Evolutionary conservation across 139 green algal species (phyloP), one percentile per base, ranked within the genome.

Genomic region (Haematococcus lacustris): DNA sequence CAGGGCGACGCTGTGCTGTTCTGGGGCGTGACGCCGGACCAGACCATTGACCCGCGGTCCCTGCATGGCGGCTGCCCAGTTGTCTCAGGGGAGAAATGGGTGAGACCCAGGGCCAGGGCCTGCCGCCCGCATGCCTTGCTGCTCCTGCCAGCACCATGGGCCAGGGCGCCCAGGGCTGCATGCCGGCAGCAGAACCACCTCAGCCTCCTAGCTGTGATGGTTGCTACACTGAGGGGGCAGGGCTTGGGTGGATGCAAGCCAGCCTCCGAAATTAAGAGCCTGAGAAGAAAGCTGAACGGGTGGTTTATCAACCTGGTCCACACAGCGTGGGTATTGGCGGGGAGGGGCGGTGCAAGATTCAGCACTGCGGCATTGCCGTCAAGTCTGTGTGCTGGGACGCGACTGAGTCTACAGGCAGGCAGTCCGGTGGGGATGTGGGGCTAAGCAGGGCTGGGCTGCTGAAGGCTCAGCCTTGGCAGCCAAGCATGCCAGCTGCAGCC

Each of bases 61-160:
- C 79, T 88, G 51, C 93, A 97, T 76, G 92, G 88, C 30, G 88
- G 92, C 70, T 97, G 92, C 76, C 87, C 89, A 0, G 90, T 97
- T 9, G 82, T 83, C 33, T 74, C 74, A 33, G 87, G 87, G 0
- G 79, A 82, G 68, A 93, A 92, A 72, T 89, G 81, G 76, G 82
- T 80, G 30, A 51, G 34, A 21, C 30, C 2, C 3, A 66, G 38
- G 59, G 30, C 17, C 9, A 17, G 9, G 43, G 43, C 9, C 43
- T 9, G 9, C 9, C 9, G 9, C 9, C 43, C 9, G 43, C 43
- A 53, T 53, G n/a, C n/a, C 38, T 7, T 4, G 3, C 38, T 66
- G 59, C 59, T 53, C 9, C 9, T 53, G 43, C 9, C 9, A 9
- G 43, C 43, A 17, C 9, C 17, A 53, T 17, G 17, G 43, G 9